These are phyloP conservation scores for Solanum arcanum DNA, from an alignment of 257 asterid species.

Conservation along the genomic window DNA sequence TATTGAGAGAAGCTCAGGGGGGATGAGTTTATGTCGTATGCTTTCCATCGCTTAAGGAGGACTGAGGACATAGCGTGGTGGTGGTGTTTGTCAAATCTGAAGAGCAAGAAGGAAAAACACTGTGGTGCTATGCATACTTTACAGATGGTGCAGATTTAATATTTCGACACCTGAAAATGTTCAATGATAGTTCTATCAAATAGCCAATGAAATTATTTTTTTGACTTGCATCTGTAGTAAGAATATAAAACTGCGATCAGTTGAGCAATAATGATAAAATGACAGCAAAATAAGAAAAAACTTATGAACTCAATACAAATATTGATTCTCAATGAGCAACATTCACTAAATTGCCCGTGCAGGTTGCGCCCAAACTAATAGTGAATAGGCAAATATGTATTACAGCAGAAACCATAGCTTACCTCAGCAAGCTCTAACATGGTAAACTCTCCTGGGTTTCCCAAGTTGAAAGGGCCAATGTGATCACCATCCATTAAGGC, in stretches of 20 bases:
- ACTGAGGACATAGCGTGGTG: background rate
- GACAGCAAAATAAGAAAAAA: background rate
- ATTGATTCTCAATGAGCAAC: background rate
- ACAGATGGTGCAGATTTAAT: background rate
- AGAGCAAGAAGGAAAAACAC: background rate
- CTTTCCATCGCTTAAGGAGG: background rate
- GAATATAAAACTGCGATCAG: background rate
- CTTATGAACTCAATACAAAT: background rate
- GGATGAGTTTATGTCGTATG: background rate
- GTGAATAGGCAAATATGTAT: background rate
- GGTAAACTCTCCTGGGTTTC: constrained; percentile 50
- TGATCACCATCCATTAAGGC: constrained; percentile 46
- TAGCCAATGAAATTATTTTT: background rate
- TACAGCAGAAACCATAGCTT: background rate
- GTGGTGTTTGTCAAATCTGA: background rate
- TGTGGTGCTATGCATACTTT: background rate
- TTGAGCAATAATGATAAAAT: background rate
- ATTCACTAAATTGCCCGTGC: background rate
- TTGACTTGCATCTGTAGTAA: background rate
- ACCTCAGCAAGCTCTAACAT: constrained; percentile 50
- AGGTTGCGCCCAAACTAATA: background rate
- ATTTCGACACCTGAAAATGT: background rate
- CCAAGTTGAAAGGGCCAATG: constrained; percentile 48
- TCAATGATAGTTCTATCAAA: background rate
- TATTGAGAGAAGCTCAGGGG: background rate